Percentiles rank a stretch among this genome's conserved stretches.
These are phyloP conservation scores for Baudoinia panamericana DNA, from an alignment of 495 filamentous ascomycete genomes.

Conservation along the genomic window DNA sequence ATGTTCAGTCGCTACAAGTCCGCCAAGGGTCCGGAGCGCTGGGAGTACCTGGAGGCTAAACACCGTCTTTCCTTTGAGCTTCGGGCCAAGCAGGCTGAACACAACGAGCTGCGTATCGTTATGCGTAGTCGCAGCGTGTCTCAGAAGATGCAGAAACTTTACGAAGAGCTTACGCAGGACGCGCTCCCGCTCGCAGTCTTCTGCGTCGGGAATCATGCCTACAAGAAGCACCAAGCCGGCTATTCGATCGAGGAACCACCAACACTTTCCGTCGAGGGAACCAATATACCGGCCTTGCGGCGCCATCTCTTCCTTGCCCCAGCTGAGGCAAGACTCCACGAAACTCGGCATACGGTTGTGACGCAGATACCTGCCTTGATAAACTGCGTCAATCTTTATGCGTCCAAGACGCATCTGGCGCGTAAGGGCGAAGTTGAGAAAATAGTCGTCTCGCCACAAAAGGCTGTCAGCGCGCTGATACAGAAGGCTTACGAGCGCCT, in stretches of 20 bases:
- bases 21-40: not conserved
- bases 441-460: not conserved
- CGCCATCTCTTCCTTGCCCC: not conserved
- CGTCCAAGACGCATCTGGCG: not conserved
- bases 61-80: not conserved
- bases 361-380: not conserved
- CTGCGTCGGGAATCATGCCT: not conserved
- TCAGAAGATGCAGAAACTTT: not conserved
- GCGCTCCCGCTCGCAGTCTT: not conserved
- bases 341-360: not conserved
- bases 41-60: not conserved
- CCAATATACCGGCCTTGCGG: not conserved
- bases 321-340: not conserved
- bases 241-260: not conserved
- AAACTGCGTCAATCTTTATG: not conserved
- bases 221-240: constrained; percentile 1
- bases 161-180: not conserved
- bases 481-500: not conserved
- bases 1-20: not conserved
- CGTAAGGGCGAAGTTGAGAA: not conserved
- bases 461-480: not conserved
- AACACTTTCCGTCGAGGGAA: not conserved
- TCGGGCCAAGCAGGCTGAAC: not conserved
- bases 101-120: not conserved
- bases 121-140: not conserved